Conservation (phyloP, 106 monocot genomes). For the Xerophyta viscosa region DNA sequence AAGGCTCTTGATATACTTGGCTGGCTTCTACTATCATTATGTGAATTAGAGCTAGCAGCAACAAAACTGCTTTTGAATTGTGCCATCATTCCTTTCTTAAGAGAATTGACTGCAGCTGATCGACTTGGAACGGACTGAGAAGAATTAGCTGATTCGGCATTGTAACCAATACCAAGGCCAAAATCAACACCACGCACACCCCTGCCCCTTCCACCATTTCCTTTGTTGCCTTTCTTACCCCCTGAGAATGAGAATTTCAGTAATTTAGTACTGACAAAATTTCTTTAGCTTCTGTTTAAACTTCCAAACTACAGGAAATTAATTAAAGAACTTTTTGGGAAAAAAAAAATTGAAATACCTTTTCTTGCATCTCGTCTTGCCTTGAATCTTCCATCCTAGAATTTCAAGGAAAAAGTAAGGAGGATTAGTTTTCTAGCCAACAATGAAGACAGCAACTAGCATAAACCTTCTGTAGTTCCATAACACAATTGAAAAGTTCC, state of each 20-base stretch:
- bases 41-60: constrained; percentile 48
- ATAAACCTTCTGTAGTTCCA: too few relatives aligned
- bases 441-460: background rate
- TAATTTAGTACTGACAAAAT: background rate
- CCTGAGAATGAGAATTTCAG: constrained; percentile 24
- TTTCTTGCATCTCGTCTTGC: constrained; percentile 70
- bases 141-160: constrained; percentile 31
- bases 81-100: constrained; percentile 71
- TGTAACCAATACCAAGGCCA: constrained; percentile 87
- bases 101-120: constrained; percentile 58
- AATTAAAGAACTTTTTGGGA: too few relatives aligned
- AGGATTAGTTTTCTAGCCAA: background rate
- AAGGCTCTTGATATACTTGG: constrained; percentile 20
- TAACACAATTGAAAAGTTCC: too few relatives aligned
- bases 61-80: constrained; percentile 87
- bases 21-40: constrained; percentile 20
- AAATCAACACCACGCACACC: constrained; percentile 93
- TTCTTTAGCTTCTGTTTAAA: too few relatives aligned
- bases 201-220: constrained; percentile 52
- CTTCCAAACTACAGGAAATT: background rate
- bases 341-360: too few relatives aligned
- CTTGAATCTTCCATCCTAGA: constrained; percentile 82
- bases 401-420: constrained; percentile 1
- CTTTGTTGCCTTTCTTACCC: constrained; percentile 61
- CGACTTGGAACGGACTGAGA: constrained; percentile 41